phyloP scores from a whole-genome alignment of 1,139 yeast genomes.

The Sugiyamaella paludigena region DNA sequence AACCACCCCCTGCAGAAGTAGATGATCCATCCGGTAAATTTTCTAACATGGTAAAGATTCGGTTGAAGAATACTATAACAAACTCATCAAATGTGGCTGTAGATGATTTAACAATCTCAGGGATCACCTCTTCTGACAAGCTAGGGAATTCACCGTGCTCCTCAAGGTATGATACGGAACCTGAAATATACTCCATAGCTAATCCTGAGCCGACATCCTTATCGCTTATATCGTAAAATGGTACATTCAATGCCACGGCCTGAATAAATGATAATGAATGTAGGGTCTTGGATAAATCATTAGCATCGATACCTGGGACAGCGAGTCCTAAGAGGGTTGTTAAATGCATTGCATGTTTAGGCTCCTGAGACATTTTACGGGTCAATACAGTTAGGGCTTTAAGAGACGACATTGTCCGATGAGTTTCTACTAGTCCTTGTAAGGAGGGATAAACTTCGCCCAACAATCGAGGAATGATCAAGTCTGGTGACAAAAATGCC shows the following conservation, averaged over 20 bases:
- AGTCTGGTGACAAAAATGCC: constrained; percentile 60
- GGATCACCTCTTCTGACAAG: constrained; percentile 48
- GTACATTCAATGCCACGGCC: constrained; percentile 68
- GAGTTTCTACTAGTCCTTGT: constrained; percentile 74
- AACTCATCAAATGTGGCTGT: constrained; percentile 69
- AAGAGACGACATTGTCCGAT: constrained; percentile 73
- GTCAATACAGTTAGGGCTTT: constrained; percentile 64
- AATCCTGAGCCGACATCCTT: constrained; percentile 41
- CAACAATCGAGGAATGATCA: constrained; percentile 62
- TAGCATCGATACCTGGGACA: constrained; percentile 83
- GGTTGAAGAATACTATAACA: constrained; percentile 54
- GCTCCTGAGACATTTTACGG: constrained; percentile 63
- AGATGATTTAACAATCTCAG: constrained; percentile 63
- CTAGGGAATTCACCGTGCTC: constrained; percentile 27
- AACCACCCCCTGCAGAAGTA: constrained; percentile 3
- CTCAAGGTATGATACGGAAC: constrained; percentile 38
- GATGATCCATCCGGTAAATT: constrained; percentile 54
- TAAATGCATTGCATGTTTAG: constrained; percentile 72
- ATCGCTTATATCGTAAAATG: constrained; percentile 46
- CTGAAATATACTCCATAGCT: constrained; percentile 71
- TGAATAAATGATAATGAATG: constrained; percentile 70
- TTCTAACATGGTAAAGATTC: constrained; percentile 65
- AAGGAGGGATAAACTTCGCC: constrained; percentile 82
- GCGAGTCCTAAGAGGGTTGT: constrained; percentile 68
- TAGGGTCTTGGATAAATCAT: constrained; percentile 74